These are phyloP conservation scores for Phlebopus sp. DNA, from an alignment of 1,284 basidiomycete genomes.

Conservation along the genomic window DNA sequence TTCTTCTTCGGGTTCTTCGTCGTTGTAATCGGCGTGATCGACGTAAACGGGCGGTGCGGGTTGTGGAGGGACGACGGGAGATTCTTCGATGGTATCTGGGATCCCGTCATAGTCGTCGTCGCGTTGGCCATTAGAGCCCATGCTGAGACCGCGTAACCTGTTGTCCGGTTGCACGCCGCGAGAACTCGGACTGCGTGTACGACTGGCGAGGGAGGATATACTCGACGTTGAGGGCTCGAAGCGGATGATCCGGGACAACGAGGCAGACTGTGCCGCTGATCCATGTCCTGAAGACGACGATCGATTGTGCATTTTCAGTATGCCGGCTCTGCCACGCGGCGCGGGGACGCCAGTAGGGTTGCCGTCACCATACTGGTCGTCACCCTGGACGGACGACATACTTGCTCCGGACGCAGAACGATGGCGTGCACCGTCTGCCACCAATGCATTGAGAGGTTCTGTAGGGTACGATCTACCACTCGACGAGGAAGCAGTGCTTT, in stretches of 20 bases:
- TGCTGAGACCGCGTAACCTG: slow-evolving; percentile 26
- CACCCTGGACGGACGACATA: slow-evolving; percentile 17
- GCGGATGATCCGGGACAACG: slow-evolving; percentile 32
- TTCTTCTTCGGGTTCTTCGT: slow-evolving; percentile 44
- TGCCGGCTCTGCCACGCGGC: slow-evolving; percentile 33
- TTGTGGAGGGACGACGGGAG: slow-evolving; percentile 24
- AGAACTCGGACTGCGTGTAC: slow-evolving; percentile 28
- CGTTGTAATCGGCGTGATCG: slow-evolving; percentile 31
- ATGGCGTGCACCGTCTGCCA: slow-evolving; percentile 30
- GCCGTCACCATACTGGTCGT: slow-evolving; percentile 25
- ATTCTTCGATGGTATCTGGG: slow-evolving; percentile 35
- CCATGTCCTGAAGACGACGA: slow-evolving; percentile 37
- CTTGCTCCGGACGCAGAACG: slow-evolving; percentile 24
- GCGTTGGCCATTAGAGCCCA: slow-evolving; percentile 10
- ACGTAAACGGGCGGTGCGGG: slow-evolving; percentile 24
- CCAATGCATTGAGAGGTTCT: slow-evolving; percentile 33
- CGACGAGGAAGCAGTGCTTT: slow-evolving; percentile 23
- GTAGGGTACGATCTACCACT: slow-evolving; percentile 28
- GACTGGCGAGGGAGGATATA: slow-evolving; percentile 17
- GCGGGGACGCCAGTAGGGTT: slow-evolving; percentile 24
- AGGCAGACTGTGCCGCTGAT: slow-evolving; percentile 20
- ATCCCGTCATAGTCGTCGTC: slow-evolving; percentile 32
- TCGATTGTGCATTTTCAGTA: slow-evolving; percentile 38
- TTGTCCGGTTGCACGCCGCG: slow-evolving; percentile 21
- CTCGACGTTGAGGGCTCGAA: slow-evolving; percentile 31